These are phyloP conservation scores for Acanthochlamys bracteata DNA, from an alignment of 106 monocot species.

Conservation along the genomic window DNA sequence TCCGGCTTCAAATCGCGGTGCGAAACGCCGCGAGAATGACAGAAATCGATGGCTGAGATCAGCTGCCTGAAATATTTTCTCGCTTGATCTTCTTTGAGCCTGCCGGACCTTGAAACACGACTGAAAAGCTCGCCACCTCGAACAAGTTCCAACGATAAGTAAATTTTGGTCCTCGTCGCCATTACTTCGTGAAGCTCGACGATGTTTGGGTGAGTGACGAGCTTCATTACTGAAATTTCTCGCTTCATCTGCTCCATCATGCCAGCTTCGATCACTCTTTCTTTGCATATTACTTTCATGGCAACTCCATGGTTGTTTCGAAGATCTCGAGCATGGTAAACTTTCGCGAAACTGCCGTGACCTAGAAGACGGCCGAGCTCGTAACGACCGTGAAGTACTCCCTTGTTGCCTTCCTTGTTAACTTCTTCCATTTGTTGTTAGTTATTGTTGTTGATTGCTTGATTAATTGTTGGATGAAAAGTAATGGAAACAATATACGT, in stretches of 20 bases:
- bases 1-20: conserved; percentile 12
- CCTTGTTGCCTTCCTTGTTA: not conserved
- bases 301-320: conserved; percentile 19
- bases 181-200: conserved; percentile 34
- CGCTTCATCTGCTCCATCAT: conserved; percentile 37
- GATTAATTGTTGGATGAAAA: too few relatives aligned
- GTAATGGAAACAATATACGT: not conserved
- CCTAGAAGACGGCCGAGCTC: conserved; percentile 33
- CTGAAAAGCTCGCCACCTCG: conserved; percentile 39
- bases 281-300: conserved; percentile 37
- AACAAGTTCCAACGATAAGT: conserved; percentile 36
- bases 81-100: conserved; percentile 15
- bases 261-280: conserved; percentile 12
- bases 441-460: too few relatives aligned
- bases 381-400: conserved; percentile 21
- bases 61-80: conserved; percentile 11
- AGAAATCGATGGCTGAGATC: conserved; percentile 12
- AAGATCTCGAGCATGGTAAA: conserved; percentile 29
- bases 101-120: conserved; percentile 13
- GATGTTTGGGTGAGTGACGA: conserved; percentile 33
- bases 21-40: conserved; percentile 6
- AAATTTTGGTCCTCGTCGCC: conserved; percentile 29
- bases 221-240: conserved; percentile 32
- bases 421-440: not conserved
- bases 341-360: conserved; percentile 35